Percentiles rank a stretch among this genome's conserved stretches.
Evolutionary conservation across 805 yeast genomes (phyloP).

Genomic region (Candida ponderosae): DNA sequence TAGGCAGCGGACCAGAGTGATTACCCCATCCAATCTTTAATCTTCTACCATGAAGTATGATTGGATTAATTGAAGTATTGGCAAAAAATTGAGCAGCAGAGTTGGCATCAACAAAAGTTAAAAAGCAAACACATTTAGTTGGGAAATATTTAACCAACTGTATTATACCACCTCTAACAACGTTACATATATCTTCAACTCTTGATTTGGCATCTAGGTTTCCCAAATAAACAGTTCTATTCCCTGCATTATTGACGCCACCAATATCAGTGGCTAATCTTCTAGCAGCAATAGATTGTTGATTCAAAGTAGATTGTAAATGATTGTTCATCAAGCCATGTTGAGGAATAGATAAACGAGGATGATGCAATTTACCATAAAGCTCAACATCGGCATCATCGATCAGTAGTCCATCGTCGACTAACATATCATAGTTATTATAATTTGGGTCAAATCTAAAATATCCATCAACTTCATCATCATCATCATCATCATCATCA

Average conservation of each 20-base stretch:
- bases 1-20: slow-evolving; percentile 54
- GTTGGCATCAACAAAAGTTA: slow-evolving; percentile 58
- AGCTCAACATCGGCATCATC: neutral
- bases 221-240: slow-evolving; percentile 65
- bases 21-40: slow-evolving; percentile 66
- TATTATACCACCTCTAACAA: slow-evolving; percentile 69
- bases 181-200: slow-evolving; percentile 68
- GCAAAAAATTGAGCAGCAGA: slow-evolving; percentile 64
- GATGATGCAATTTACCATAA: slow-evolving; percentile 45
- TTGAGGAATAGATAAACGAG: neutral
- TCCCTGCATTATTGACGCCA: slow-evolving; percentile 71
- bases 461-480: neutral
- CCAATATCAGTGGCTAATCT: slow-evolving; percentile 87
- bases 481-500: slow-evolving; percentile 2
- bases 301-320: slow-evolving; percentile 51
- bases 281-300: slow-evolving; percentile 89
- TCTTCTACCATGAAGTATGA: slow-evolving; percentile 53
- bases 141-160: slow-evolving; percentile 48
- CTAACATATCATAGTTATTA: no score
- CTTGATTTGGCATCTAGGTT: slow-evolving; percentile 57
- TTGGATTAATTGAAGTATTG: slow-evolving; percentile 48
- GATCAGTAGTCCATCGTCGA: no score
- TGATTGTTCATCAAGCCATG: slow-evolving; percentile 34
- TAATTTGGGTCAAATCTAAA: neutral
- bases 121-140: slow-evolving; percentile 53